Conservation (phyloP, 768 basidiomycete genomes). For the Russula abietina region DNA sequence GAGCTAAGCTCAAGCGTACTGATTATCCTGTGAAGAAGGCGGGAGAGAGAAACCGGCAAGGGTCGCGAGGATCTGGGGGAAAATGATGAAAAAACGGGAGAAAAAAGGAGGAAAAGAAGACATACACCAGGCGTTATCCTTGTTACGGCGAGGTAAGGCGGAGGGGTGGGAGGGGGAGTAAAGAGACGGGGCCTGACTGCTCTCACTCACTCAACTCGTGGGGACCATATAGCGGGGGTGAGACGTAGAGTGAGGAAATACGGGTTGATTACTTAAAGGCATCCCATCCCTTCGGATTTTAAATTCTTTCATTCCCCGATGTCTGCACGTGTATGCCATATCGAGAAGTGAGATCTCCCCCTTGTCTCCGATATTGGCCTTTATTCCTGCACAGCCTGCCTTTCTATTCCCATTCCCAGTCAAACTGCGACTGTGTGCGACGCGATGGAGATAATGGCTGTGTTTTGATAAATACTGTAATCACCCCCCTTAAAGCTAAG, state of each 20-base stretch:
- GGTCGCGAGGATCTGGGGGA: constrained; percentile 77
- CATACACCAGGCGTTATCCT: constrained; percentile 49
- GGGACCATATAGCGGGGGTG: constrained; percentile 25
- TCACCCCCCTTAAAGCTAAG: background rate
- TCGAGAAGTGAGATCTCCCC: constrained; percentile 16
- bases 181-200: constrained; percentile 28
- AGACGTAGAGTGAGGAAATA: constrained; percentile 1
- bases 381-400: background rate
- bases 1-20: constrained; percentile 34
- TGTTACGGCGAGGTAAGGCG: constrained; percentile 45
- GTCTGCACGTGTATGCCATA: constrained; percentile 8
- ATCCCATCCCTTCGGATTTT: constrained; percentile 7
- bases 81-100: background rate
- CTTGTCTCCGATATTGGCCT: background rate
- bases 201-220: constrained; percentile 19
- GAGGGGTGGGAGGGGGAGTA: constrained; percentile 29
- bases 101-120: background rate
- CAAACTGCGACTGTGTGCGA: too few species aligned
- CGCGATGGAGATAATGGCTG: background rate
- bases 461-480: background rate
- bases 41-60: constrained; percentile 75
- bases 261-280: constrained; percentile 15
- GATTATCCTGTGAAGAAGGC: constrained; percentile 38
- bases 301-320: constrained; percentile 17
- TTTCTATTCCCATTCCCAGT: background rate